Base-by-base conservation (phyloP, 352 stramenopile genomes). In the Globisporangium megalacanthum region DNA sequence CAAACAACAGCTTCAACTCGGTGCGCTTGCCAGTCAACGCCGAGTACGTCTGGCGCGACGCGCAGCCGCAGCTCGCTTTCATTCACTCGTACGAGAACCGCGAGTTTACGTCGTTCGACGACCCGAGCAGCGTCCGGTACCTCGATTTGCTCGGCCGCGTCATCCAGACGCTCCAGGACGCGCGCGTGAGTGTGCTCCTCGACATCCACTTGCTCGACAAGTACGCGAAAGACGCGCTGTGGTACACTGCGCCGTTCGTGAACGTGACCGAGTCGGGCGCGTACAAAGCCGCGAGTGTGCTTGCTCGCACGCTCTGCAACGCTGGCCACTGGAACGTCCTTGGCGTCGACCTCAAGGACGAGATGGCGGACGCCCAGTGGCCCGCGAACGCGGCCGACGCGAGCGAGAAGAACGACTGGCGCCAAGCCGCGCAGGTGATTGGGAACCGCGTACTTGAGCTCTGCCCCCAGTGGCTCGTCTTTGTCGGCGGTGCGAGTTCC, bases 271-370 rank as follows among this genome's bases (percentile, higher is more conserved):
- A 77, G 47, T 81, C 76, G 5, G 62, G 61, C 0, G 58, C 73
- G 29, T 87, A 87, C 68, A 58, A 75, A 50, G 65, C 76, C 0
- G 74, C 70, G 50, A 70, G 68, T 11, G 73, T 70, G 41, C 50
- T 87, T 9, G 65, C 80, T 31, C 69, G 72, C 29, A 66, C 61
- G 1, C 67, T 90, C 31, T 86, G 80, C 52, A 72, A 66, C 8
- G 49, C 67, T n/a, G 69, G 59, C 3, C 85, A 84, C 55, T 90
- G 75, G 72, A 90, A 90, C 62, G 52, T 88, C 22, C 55, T 90
- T 19, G 79, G 77, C n/a, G 53, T 90, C 7, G 77, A 86, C 53
- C 64, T 90, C 51, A 90, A 88, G 58, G 75, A 83, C 56, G 72
- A 77, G 48, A 83, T 80, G 73, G 42, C 66, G 33, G 53, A 74